Evolutionary conservation across 345 rosid species (phyloP).

Genomic region (Sonneratia alba): DNA sequence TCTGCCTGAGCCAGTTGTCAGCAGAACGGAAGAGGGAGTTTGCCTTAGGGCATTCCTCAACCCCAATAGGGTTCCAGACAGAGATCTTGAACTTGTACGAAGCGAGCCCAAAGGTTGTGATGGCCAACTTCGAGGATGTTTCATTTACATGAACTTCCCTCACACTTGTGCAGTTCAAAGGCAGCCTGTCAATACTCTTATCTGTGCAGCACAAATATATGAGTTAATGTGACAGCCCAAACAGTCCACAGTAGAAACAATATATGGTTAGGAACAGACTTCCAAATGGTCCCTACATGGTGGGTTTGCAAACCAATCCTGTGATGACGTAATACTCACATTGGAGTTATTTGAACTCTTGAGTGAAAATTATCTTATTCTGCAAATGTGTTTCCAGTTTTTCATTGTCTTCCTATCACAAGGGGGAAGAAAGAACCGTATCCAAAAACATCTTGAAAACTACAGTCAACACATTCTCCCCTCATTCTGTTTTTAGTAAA

Average conservation of each 20-base stretch:
- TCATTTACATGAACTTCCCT: constrained; percentile 9
- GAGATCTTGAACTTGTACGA: constrained; percentile 66
- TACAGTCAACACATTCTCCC: not conserved
- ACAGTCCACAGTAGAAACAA: not conserved
- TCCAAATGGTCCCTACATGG: not conserved
- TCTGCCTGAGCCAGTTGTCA: constrained; percentile 59
- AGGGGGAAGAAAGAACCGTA: no score
- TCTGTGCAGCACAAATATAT: constrained; percentile 20
- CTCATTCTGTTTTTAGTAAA: not conserved
- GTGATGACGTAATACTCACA: not conserved
- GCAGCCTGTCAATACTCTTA: constrained; percentile 18
- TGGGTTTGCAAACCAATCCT: not conserved
- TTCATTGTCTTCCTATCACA: not conserved
- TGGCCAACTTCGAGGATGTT: constrained; percentile 32
- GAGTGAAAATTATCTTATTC: not conserved
- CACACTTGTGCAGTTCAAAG: constrained; percentile 10
- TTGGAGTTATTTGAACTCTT: not conserved
- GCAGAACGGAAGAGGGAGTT: constrained; percentile 52
- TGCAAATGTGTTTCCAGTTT: not conserved
- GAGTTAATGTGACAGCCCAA: not conserved
- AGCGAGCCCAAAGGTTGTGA: constrained; percentile 75
- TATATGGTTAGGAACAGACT: not conserved
- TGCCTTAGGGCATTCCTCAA: constrained; percentile 40
- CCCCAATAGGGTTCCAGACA: constrained; percentile 58
- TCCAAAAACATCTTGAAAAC: no score